Evolutionary conservation across 345 rosid species (phyloP).

Genomic region (Diplotaxis tenuifolia): DNA sequence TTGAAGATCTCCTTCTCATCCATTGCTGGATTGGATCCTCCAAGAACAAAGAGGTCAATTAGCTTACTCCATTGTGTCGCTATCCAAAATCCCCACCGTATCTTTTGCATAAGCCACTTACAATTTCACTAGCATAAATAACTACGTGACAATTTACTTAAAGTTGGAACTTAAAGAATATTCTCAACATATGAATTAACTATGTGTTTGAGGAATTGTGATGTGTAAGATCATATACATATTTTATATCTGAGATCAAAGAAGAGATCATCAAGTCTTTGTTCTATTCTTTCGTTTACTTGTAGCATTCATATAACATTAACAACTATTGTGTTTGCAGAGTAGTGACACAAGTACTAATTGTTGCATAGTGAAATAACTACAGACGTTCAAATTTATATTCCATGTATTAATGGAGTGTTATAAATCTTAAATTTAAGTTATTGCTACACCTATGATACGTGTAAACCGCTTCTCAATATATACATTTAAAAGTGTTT

Average conservation of each 20-base stretch:
- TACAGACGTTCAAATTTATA: background rate
- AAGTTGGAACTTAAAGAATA: constrained; percentile 27
- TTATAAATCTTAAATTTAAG: too few relatives aligned
- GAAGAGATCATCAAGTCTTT: background rate
- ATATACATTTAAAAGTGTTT: too few relatives aligned
- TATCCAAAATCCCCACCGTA: constrained; percentile 11
- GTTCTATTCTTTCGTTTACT: background rate
- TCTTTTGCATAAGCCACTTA: constrained; percentile 33
- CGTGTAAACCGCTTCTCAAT: background rate
- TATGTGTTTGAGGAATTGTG: background rate
- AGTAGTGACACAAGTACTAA: background rate
- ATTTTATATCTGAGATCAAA: background rate
- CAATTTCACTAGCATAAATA: constrained; percentile 8
- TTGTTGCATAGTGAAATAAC: background rate
- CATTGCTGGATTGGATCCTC: constrained; percentile 34
- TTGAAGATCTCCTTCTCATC: constrained; percentile 39
- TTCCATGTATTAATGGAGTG: background rate
- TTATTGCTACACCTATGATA: too few relatives aligned
- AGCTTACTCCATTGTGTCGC: constrained; percentile 34
- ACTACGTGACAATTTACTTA: constrained; percentile 17
- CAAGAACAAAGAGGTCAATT: constrained; percentile 31
- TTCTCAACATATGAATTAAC: constrained; percentile 13
- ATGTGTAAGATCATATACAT: constrained; percentile 4
- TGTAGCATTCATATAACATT: background rate
- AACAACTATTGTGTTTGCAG: background rate